phyloP scores from a whole-genome alignment of 106 monocot genomes.

The Cymbidium sinense region DNA sequence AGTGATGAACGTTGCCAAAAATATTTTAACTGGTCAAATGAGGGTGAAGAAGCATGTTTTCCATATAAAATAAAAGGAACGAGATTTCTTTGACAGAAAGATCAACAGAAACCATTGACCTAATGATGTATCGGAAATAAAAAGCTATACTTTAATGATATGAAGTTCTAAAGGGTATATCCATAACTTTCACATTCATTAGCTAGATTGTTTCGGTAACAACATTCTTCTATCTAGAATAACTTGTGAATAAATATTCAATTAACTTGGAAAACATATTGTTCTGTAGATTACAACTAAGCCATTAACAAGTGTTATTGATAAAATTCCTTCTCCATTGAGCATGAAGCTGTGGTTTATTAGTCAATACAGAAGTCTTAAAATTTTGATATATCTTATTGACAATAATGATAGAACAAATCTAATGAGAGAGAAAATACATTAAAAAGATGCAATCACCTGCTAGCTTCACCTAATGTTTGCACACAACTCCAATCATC shows the following conservation, averaged over 20 bases:
- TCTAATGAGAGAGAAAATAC: background rate
- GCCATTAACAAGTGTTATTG: background rate
- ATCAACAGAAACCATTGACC: background rate
- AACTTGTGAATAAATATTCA: background rate
- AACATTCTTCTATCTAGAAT: background rate
- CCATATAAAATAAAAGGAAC: background rate
- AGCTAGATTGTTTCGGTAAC: background rate
- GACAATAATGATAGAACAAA: background rate
- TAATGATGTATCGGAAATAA: background rate
- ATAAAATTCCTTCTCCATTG: background rate
- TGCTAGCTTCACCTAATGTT: slow-evolving; percentile 58
- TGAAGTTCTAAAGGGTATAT: background rate
- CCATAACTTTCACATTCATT: background rate
- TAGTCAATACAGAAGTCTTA: background rate
- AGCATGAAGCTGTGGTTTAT: background rate
- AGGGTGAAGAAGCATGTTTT: background rate
- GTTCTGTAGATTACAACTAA: background rate
- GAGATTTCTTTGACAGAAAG: background rate
- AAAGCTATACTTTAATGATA: background rate
- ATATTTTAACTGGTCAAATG: background rate
- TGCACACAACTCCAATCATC: slow-evolving; percentile 95
- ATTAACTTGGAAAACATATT: background rate
- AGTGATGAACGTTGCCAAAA: too few species aligned
- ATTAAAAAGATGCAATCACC: slow-evolving; percentile 16
- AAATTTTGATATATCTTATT: background rate